Base-by-base conservation (phyloP, 2,329 filamentous ascomycete genomes). In the Cladophialophora psammophila region DNA sequence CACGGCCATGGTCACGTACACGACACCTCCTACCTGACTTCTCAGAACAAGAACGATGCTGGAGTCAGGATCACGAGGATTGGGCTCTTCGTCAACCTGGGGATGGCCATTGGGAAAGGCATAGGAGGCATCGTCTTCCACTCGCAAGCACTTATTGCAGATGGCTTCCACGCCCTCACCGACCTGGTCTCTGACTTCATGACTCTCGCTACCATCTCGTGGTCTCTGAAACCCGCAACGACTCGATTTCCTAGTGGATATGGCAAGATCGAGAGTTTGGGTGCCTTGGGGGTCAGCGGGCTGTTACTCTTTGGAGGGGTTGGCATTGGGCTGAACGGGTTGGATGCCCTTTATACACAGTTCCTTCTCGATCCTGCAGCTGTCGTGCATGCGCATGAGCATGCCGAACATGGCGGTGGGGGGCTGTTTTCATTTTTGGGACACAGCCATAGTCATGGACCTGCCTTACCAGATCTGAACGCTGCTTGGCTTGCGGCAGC, bases 181-280 rank as follows among this genome's bases (percentile, higher is more conserved):
- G 95, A 99, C 80, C 87, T 99, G 64, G 93, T 96, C 68, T 97
- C 94, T 61, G 95, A 99, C 78, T 86, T 99, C 73, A 88, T 97
- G 78, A 99, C 95, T 0, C 86, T 99, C 20, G 92, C 92, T 15
- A 99, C 95, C 9, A 94, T 99, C 55, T 94, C 94, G 20, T 97
- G 92, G 89, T 96, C 94, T 67, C 81, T 98, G 67, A 93, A 91
- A 74, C 90, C 92, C 5, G 93, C 95, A 0, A 92, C 91, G 10
- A 86, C 91, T 63, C 87, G 87, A 48, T 99, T 97, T 76, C 95
- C 95, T 1, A 88, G 89, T 74, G 95, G 95, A 1, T 99, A 96
- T 77, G 95, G 95, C 76, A 99, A 99, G 82, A 87, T 99, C n/a
- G 95, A 99, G 83, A 97, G 93, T 75, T 81, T 99, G 76, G 95